Evolutionary conservation across 495 filamentous ascomycete genomes (phyloP).

Genomic region (Penicillium turbatum): DNA sequence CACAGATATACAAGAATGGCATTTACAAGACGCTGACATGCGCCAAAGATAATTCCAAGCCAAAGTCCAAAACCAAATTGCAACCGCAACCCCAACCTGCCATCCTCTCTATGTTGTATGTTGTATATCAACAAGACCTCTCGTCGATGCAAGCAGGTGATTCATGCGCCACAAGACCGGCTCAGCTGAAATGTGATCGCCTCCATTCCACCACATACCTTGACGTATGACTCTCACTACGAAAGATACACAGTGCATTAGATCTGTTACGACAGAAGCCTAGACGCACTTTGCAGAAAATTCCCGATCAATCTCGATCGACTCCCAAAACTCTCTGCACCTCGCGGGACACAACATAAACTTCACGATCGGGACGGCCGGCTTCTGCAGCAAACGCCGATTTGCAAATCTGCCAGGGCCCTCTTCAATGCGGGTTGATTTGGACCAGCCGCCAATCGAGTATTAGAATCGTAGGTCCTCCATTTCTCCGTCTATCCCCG

Average conservation of each 20-base stretch:
- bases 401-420: background rate
- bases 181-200: slow-evolving; percentile 12
- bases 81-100: slow-evolving; percentile 4
- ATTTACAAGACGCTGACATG: background rate
- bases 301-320: background rate
- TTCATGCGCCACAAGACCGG: slow-evolving; percentile 11
- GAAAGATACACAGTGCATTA: background rate
- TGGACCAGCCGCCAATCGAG: background rate
- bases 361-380: background rate
- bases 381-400: background rate
- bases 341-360: background rate
- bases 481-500: background rate
- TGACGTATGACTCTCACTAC: background rate
- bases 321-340: background rate
- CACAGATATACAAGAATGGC: background rate
- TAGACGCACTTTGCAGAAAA: background rate
- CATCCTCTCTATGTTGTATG: background rate
- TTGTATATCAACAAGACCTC: no score
- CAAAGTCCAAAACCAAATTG: background rate
- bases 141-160: slow-evolving; percentile 13
- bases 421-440: background rate
- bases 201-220: background rate
- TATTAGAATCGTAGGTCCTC: no score
- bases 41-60: background rate
- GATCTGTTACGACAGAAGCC: no score